Evolutionary conservation across 371 early-diverging fungal species (phyloP).

Genomic region (Apophysomyces elegans): DNA sequence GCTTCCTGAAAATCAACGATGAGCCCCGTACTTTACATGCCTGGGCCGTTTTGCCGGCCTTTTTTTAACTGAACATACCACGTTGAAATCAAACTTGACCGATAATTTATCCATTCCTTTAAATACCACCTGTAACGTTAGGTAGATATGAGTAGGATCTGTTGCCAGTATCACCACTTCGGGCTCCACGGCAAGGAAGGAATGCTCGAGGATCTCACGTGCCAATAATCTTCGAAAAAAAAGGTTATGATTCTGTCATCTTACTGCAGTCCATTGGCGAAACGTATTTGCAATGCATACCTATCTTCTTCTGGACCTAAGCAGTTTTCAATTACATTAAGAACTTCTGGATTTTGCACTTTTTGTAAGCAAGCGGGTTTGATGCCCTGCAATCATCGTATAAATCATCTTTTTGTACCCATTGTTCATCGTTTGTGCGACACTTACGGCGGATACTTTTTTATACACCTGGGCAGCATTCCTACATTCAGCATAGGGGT

Average conservation of each 20-base stretch:
- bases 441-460: constrained; percentile 55
- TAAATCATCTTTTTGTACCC: background rate
- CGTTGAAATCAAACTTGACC: constrained; percentile 81
- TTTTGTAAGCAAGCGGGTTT: constrained; percentile 65
- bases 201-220: constrained; percentile 51
- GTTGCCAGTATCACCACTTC: constrained; percentile 60
- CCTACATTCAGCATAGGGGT: constrained; percentile 81
- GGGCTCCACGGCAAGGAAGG: constrained; percentile 61
- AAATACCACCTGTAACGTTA: constrained; percentile 74
- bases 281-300: constrained; percentile 23
- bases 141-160: constrained; percentile 55
- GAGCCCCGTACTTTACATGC: no score
- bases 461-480: constrained; percentile 80
- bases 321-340: constrained; percentile 68
- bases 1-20: constrained; percentile 39
- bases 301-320: constrained; percentile 63
- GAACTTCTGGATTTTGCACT: constrained; percentile 68
- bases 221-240: constrained; percentile 35
- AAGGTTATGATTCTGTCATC: background rate
- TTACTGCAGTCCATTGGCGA: background rate
- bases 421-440: background rate
- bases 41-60: no score
- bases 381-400: constrained; percentile 47
- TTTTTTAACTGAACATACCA: constrained; percentile 16
- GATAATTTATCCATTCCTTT: constrained; percentile 70